A percentile compares a stretch with the other conserved stretches of the same genome.
phyloP scores from a whole-genome alignment of 805 yeast species.

The Clavispora carvajalis region DNA sequence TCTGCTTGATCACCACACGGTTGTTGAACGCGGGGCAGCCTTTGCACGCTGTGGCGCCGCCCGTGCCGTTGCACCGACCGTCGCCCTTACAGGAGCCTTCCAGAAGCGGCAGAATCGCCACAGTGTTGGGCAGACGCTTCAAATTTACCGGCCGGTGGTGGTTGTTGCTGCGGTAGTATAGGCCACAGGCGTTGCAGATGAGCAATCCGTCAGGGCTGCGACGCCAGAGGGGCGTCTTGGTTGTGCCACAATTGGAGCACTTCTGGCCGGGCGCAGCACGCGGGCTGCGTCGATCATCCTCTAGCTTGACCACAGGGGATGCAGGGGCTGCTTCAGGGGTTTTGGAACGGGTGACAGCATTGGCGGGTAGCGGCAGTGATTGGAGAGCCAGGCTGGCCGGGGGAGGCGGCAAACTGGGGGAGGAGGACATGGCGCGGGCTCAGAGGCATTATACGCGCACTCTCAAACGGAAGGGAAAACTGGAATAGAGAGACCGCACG shows the following conservation, averaged over 20 bases:
- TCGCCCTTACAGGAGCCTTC: slow-evolving; percentile 67
- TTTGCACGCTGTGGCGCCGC: slow-evolving; percentile 73
- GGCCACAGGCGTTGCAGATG: slow-evolving; percentile 57
- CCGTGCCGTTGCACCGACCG: slow-evolving; percentile 83
- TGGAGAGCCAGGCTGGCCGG: neutral
- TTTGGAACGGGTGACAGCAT: neutral
- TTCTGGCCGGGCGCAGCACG: slow-evolving; percentile 1
- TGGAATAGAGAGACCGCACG: neutral
- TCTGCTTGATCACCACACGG: slow-evolving; percentile 41
- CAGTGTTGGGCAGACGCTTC: slow-evolving; percentile 51
- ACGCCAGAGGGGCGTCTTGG: slow-evolving; percentile 56
- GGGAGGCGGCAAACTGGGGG: neutral
- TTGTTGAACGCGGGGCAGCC: slow-evolving; percentile 84
- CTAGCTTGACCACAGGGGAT: neutral
- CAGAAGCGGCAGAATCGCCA: slow-evolving; percentile 34
- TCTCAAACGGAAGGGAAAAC: no score
- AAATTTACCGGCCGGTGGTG: slow-evolving; percentile 62
- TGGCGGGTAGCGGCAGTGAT: neutral
- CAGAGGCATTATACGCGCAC: neutral
- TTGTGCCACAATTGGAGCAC: slow-evolving; percentile 52
- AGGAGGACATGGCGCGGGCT: neutral
- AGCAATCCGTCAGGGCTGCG: slow-evolving; percentile 52
- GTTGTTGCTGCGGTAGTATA: slow-evolving; percentile 54
- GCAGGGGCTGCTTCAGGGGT: neutral
- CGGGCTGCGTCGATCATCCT: neutral